Evolutionary conservation across 176 grass and related monocot genomes (phyloP), one percentile per base, ranked within the genome.

Genomic region (Eleusine coracana): DNA sequence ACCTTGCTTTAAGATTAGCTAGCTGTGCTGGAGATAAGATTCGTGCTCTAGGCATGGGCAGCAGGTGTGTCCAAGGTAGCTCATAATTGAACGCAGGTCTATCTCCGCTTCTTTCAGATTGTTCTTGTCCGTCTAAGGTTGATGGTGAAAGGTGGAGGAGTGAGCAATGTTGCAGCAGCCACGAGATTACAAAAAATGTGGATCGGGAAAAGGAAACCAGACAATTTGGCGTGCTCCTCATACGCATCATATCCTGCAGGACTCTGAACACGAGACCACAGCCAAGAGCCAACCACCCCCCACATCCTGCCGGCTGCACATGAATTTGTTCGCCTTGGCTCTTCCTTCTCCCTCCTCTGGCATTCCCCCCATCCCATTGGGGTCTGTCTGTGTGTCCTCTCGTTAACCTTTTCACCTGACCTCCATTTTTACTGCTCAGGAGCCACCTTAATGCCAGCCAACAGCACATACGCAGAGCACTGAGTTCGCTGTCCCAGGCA

Each of bases 221-320:
- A 77, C 72, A 71, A 44, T 82, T 87, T 87, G 85, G 37, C 66
- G 1, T 78, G 65, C 74, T 78, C 86, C 80, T 78, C 86, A 78
- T 36, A 69, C 64, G 80, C 86, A 73, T 88, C 86, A 83, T 83
- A 15, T 55, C 51, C 5, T 18, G 51, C 51, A 55, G 17, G 51
- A 55, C 51, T 55, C 51, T 55, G 16, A 55, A 55, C 56, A 40
- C 27, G 71, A 34, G 48, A 73, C 51, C 73, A 14, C 64, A 31
- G 45, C 66, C 85, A 55, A 44, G 63, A 31, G 45, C 66, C 85
- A 55, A 44, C 72, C 61, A 41, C 46, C 39, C 36, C 20, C 74
- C 60, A 5, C 49, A 1, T 12, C 23, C 58, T 27, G 46, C 27
- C 0, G 48, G 44, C 44, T 46, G 44, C 85, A 71, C 86, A 88